phyloP scores from a whole-genome alignment of 164 flowering plant species.

The Cinnamomum micranthum region DNA sequence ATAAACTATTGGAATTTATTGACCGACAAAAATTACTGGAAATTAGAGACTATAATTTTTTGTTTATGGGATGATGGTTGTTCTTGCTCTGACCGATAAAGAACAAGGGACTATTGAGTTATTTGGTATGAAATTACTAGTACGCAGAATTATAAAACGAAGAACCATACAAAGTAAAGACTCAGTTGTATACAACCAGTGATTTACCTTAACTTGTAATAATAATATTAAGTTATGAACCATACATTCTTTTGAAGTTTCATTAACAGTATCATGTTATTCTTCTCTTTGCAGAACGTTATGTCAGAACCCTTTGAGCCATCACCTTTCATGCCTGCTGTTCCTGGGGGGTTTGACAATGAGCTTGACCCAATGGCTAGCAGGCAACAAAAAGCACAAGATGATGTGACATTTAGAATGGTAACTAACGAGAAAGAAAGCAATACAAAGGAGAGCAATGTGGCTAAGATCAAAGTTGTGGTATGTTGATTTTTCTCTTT shows the following conservation, averaged over 20 bases:
- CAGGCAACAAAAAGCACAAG: slow-evolving; percentile 38
- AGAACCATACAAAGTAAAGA: neutral
- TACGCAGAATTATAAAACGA: too few species aligned
- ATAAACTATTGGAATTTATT: too few species aligned
- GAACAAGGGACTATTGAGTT: too few species aligned
- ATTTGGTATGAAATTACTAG: too few species aligned
- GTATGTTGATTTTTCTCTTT: slow-evolving; percentile 36
- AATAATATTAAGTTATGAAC: too few species aligned
- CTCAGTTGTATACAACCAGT: neutral
- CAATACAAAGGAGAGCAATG: slow-evolving; percentile 59
- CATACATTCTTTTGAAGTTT: neutral
- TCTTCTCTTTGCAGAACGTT: slow-evolving; percentile 57
- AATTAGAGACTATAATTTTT: too few species aligned
- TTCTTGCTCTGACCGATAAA: neutral
- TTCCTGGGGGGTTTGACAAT: slow-evolving; percentile 45
- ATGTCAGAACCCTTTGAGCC: slow-evolving; percentile 87
- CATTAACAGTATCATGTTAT: slow-evolving; percentile 3
- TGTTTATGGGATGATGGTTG: neutral
- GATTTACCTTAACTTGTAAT: neutral
- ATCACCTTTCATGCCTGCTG: slow-evolving; percentile 79
- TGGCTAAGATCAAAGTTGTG: slow-evolving; percentile 97
- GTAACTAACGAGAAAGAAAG: slow-evolving; percentile 49
- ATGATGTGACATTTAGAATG: slow-evolving; percentile 35
- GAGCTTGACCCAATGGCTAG: neutral
- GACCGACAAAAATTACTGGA: too few species aligned